phyloP scores from a whole-genome alignment of 2,329 filamentous ascomycete species.

The Graphiopsis chlorocephala region DNA sequence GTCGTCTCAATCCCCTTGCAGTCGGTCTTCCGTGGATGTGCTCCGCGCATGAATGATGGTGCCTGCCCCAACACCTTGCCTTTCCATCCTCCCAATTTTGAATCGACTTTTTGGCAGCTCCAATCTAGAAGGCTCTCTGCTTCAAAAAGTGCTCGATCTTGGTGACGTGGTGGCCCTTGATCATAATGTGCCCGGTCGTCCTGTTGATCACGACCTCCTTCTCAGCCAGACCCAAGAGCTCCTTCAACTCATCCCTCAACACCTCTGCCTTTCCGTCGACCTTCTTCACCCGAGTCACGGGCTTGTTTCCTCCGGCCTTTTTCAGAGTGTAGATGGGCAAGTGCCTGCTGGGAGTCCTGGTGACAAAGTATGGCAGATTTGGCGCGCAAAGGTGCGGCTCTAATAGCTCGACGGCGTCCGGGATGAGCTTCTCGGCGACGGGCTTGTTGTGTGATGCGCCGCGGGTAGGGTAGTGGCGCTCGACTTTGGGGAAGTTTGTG shows the following conservation, averaged over 20 bases:
- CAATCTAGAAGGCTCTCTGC: slow-evolving; percentile 35
- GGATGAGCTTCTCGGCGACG: slow-evolving; percentile 23
- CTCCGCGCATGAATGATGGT: background rate
- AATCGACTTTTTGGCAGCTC: background rate
- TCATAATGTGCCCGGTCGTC: slow-evolving; percentile 69
- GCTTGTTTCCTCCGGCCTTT: slow-evolving; percentile 73
- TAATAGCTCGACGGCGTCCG: slow-evolving; percentile 26
- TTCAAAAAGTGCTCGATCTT: slow-evolving; percentile 36
- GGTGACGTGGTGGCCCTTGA: slow-evolving; percentile 51
- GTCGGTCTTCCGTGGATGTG: background rate
- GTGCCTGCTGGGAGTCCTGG: slow-evolving; percentile 66
- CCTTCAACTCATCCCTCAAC: slow-evolving; percentile 62
- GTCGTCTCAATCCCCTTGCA: background rate
- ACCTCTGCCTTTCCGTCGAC: slow-evolving; percentile 68
- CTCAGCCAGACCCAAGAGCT: slow-evolving; percentile 47
- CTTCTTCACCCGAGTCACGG: slow-evolving; percentile 73
- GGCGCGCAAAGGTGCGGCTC: slow-evolving; percentile 36
- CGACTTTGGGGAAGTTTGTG: slow-evolving; percentile 32
- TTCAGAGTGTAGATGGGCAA: slow-evolving; percentile 72
- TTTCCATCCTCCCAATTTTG: background rate
- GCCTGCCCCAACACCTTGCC: background rate
- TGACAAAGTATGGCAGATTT: slow-evolving; percentile 66
- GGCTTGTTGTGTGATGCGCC: slow-evolving; percentile 26
- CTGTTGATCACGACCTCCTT: slow-evolving; percentile 57
- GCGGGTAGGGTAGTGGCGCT: slow-evolving; percentile 35